Evolutionary conservation across 139 green algal genomes (phyloP), one percentile per base, ranked within the genome.

Genomic region (Mesotaenium endlicherianum): DNA sequence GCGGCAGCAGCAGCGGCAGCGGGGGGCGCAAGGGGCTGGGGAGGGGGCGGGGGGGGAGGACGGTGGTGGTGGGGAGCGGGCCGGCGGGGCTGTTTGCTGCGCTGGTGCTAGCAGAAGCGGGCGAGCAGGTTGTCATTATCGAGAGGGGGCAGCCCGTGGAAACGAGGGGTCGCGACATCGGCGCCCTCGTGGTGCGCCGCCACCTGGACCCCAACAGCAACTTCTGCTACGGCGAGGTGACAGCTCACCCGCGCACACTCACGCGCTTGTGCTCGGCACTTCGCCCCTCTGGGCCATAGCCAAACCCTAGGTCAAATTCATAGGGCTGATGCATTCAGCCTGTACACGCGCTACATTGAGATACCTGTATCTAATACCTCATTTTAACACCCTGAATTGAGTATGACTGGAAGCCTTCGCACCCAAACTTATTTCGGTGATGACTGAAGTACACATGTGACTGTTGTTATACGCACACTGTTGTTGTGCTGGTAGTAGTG

Each of bases 51-150:
- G 68, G 38, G 38, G 30, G 69, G 31, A 31, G 58, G 30, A n/a
- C 50, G 1, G 44, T 89, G 5, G 69, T 91, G 31, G 76, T 90
- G 40, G 76, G 81, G 55, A 88, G 88, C 76, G 94, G 93, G 1
- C 94, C 94, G 0, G 93, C 92, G 2, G 94, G 94, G 0, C 84
- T 97, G 45, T 96, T 97, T 91, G 92, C 93, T 6, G 94, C 94
- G 14, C 88, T 97, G 42, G 67, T 80, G 41, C 58, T 94, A 2
- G 92, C 93, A 11, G 75, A 92, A 44, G 87, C 87, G 0, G 93
- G 92, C 39, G 38, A 90, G 30, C 77, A 85, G 8, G 91, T 96
- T 36, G 50, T 90, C 5, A 59, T 97, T 55, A 77, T 97, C 50
- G 94, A 97, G 87, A 85, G 92, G 0, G 94, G 94, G 0, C 86